Evolutionary conservation across 495 filamentous ascomycete species (phyloP), one percentile per base, ranked within the genome.

Genomic region (Aspergillus sclerotiicarbonarius): DNA sequence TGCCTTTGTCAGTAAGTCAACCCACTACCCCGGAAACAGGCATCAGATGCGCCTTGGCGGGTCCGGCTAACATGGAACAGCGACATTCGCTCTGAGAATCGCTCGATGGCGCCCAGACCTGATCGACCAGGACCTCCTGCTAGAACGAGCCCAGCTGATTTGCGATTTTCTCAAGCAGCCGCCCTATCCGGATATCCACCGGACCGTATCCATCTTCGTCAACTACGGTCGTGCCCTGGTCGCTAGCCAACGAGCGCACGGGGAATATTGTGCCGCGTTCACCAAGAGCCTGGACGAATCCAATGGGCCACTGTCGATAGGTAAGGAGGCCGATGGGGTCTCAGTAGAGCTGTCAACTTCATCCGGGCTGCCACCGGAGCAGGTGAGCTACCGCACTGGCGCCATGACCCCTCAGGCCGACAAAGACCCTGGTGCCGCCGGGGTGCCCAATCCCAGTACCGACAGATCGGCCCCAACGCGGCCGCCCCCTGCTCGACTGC

Each of bases 101-200:
- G 74, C 74, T 6, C 61, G 74, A 16, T 77, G 74, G 74, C 69
- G 71, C 30, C 74, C 74, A 30, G 70, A 63, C 45, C 37, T 76
- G 25, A 77, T 77, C 30, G 66, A 77, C 45, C 67, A 74, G 37
- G 53, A 56, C 5, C 45, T 74, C 10, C 61, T 77, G 15, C 62
- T 77, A 9, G 70, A 75, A 49, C 59, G 73, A 58, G 74, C 65
- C 8, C 69, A 74, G 31, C 66, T 60, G 30, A 74, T 77, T 21
- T 70, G 70, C 47, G 74, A 75, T 25, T 74, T 73, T 39, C 56
- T 77, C 33, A 77, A 74, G 41, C 70, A 74, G 35, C 72, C 74
- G 8, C 74, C 74, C 0, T 77, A 77, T 46, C 74, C 74, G 16
- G 74, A 77, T 31, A 75, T 77, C 19, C 74, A 77, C 59, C 69